Conservation (phyloP, 176 grass and related monocot species). For the Puya raimondii region DNA sequence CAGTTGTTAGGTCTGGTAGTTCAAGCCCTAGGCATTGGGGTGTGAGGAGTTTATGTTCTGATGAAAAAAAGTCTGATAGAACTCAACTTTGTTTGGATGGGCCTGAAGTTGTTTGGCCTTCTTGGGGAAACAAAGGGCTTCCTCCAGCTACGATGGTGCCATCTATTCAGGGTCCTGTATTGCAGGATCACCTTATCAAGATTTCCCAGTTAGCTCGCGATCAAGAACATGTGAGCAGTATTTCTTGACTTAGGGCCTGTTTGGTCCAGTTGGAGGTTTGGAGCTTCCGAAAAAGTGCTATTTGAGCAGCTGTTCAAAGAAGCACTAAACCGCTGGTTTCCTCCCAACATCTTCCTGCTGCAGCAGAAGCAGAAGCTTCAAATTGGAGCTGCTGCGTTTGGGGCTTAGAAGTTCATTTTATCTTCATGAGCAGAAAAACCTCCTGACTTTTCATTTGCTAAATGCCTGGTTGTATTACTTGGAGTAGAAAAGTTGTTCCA, state of each 20-base stretch:
- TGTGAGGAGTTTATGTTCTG: conserved; percentile 65
- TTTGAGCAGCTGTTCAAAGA: too few relatives aligned
- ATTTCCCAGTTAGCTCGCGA: conserved; percentile 84
- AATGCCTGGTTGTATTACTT: neutral
- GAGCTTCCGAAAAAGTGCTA: too few relatives aligned
- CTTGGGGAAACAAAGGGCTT: conserved; percentile 54
- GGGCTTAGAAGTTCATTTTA: neutral
- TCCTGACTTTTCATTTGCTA: conserved; percentile 11
- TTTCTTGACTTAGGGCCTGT: neutral
- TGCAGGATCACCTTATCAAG: conserved; percentile 80
- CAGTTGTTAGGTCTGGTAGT: conserved; percentile 90
- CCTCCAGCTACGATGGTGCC: conserved; percentile 47
- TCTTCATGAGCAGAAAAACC: neutral
- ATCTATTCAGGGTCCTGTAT: conserved; percentile 72
- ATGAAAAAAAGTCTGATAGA: conserved; percentile 60
- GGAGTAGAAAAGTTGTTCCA: too few relatives aligned
- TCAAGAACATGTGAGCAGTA: conserved; percentile 80
- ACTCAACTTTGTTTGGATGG: conserved; percentile 79
- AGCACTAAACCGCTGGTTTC: too few relatives aligned
- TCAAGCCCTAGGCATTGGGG: conserved; percentile 96
- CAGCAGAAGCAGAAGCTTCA: too few relatives aligned
- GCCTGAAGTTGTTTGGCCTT: conserved; percentile 95
- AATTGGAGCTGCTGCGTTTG: too few relatives aligned
- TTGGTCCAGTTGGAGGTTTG: neutral
- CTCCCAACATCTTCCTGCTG: too few relatives aligned